Conservation (phyloP, 164 flowering plant species). For the Nymphaea colorata region DNA sequence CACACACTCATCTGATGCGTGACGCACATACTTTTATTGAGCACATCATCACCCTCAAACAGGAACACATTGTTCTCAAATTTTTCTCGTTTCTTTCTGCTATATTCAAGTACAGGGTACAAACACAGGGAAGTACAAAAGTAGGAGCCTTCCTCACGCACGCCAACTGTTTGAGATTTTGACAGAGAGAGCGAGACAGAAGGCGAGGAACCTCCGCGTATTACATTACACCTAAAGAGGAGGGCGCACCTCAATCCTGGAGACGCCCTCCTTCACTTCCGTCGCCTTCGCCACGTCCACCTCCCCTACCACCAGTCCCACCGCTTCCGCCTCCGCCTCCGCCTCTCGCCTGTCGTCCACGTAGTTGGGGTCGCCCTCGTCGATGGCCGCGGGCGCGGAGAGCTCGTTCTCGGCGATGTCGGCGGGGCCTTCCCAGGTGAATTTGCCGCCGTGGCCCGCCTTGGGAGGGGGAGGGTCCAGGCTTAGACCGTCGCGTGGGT, state of each 20-base stretch:
- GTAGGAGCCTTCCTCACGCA: too few species aligned
- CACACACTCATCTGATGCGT: too few species aligned
- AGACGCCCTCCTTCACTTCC: slow-evolving; percentile 41
- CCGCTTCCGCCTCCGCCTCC: slow-evolving; percentile 10
- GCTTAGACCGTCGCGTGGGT: slow-evolving; percentile 35
- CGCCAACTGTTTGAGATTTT: too few species aligned
- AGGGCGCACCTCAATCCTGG: slow-evolving; percentile 55
- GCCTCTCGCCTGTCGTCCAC: slow-evolving; percentile 37
- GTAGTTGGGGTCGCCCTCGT: slow-evolving; percentile 62
- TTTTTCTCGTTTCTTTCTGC: too few species aligned
- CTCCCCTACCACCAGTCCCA: slow-evolving; percentile 28
- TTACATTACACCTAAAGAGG: slow-evolving; percentile 4
- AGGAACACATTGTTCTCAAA: too few species aligned
- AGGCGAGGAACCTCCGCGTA: too few species aligned
- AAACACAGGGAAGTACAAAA: too few species aligned
- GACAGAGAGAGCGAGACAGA: too few species aligned
- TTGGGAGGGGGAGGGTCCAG: slow-evolving; percentile 27
- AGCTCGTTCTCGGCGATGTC: slow-evolving; percentile 23
- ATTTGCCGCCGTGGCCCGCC: slow-evolving; percentile 81
- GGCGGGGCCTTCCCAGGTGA: slow-evolving; percentile 78
- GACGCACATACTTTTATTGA: too few species aligned
- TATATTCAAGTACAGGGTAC: too few species aligned
- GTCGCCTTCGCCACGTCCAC: slow-evolving; percentile 58
- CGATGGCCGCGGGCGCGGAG: slow-evolving; percentile 36
- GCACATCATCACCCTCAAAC: too few species aligned